phyloP scores from a whole-genome alignment of 2,329 filamentous ascomycete species.

The Akanthomyces uredinophilus region DNA sequence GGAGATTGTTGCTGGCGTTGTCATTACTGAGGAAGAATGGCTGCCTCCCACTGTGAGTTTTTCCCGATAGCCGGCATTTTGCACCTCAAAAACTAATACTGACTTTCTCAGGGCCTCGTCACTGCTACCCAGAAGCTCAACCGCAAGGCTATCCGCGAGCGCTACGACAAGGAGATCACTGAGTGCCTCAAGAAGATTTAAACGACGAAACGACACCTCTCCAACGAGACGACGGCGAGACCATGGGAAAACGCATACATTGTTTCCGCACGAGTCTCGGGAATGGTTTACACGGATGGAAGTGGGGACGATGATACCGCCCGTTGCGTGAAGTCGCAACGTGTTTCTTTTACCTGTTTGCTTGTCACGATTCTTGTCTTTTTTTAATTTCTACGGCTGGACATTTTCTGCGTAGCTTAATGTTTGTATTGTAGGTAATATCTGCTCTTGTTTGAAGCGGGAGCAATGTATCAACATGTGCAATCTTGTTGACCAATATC shows the following conservation, averaged over 20 bases:
- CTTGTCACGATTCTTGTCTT: not conserved
- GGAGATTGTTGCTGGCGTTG: conserved; percentile 71
- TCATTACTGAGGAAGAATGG: conserved; percentile 82
- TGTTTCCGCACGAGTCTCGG: not conserved
- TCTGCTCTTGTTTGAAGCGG: not conserved
- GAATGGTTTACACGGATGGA: not conserved
- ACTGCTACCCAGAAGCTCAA: conserved; percentile 60
- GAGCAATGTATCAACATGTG: conserved; percentile 10
- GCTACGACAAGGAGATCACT: conserved; percentile 48
- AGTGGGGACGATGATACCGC: conserved; percentile 19
- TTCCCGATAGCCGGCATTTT: too few species aligned
- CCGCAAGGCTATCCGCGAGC: conserved; percentile 45
- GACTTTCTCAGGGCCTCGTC: conserved; percentile 44
- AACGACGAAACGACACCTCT: conserved; percentile 1
- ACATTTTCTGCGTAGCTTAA: conserved; percentile 10
- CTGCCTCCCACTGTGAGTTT: conserved; percentile 74
- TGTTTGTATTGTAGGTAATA: conserved; percentile 14
- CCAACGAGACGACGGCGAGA: conserved; percentile 3
- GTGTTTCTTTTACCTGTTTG: conserved; percentile 12
- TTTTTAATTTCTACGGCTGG: conserved; percentile 9
- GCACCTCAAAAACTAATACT: conserved; percentile 18
- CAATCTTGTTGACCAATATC: not conserved
- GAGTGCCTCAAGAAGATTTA: conserved; percentile 30
- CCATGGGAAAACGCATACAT: conserved; percentile 1
- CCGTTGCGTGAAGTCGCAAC: conserved; percentile 9